These are phyloP conservation scores for Orbilia quercus DNA, from an alignment of 2,329 filamentous ascomycete genomes.

Conservation along the genomic window DNA sequence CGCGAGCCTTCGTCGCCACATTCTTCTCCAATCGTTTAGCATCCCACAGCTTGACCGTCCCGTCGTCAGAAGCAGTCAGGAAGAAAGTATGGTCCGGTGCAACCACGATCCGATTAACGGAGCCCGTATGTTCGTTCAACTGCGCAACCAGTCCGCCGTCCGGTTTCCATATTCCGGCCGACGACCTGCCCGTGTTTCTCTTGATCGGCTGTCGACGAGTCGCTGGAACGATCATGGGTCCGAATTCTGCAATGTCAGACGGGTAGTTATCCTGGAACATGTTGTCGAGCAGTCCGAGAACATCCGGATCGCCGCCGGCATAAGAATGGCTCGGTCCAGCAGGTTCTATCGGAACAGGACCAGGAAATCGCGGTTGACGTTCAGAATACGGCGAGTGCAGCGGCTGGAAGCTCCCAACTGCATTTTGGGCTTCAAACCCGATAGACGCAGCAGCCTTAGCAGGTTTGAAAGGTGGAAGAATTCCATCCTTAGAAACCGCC, in stretches of 20 bases:
- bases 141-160: slow-evolving; percentile 85
- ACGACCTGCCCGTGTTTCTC: slow-evolving; percentile 68
- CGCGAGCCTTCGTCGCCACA: slow-evolving; percentile 84
- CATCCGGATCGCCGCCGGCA: slow-evolving; percentile 76
- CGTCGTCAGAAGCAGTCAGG: slow-evolving; percentile 90
- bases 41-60: slow-evolving; percentile 93
- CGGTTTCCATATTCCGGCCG: slow-evolving; percentile 76
- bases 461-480: slow-evolving; percentile 47
- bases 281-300: slow-evolving; percentile 79
- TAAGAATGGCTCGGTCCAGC: slow-evolving; percentile 45
- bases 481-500: slow-evolving; percentile 48
- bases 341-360: slow-evolving; percentile 10
- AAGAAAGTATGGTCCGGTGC: slow-evolving; percentile 95
- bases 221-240: slow-evolving; percentile 79
- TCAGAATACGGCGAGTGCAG: slow-evolving; percentile 40
- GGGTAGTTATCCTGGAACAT: slow-evolving; percentile 82
- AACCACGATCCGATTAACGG: slow-evolving; percentile 82
- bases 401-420: slow-evolving; percentile 47
- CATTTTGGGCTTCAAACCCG: slow-evolving; percentile 44
- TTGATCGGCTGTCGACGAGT: slow-evolving; percentile 67
- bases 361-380: slow-evolving; percentile 26
- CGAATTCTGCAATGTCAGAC: slow-evolving; percentile 76
- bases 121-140: slow-evolving; percentile 85
- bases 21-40: slow-evolving; percentile 89
- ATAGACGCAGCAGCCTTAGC: slow-evolving; percentile 42